Evolutionary conservation across 106 monocot species (phyloP).

Genomic region (Dendrobium huoshanense): DNA sequence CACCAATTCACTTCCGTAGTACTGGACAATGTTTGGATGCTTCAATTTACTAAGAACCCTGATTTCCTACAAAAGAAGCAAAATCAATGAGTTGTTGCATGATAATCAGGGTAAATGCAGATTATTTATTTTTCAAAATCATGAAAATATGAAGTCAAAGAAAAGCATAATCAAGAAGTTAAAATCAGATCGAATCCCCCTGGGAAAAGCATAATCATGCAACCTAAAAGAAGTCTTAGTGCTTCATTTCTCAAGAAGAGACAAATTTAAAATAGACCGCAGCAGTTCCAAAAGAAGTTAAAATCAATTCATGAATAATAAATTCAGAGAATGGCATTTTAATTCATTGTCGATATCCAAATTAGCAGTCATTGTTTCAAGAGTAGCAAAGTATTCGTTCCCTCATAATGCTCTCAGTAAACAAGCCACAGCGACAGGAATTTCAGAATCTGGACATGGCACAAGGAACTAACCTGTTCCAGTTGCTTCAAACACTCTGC

Average conservation of each 20-base stretch:
- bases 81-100: not conserved
- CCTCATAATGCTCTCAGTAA: not conserved
- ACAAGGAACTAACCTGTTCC: slow-evolving; percentile 60
- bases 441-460: not conserved
- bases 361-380: not conserved
- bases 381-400: not conserved
- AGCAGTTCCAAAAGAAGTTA: not conserved
- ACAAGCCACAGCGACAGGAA: not conserved
- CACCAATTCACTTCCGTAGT: slow-evolving; percentile 91
- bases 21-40: slow-evolving; percentile 94
- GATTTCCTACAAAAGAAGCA: slow-evolving; percentile 72
- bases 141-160: not conserved
- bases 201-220: not conserved
- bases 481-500: slow-evolving; percentile 81
- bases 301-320: not conserved
- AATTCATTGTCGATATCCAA: not conserved
- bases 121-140: not conserved
- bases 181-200: too few species aligned
- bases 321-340: not conserved
- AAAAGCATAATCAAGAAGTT: not conserved
- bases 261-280: not conserved
- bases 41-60: slow-evolving; percentile 86
- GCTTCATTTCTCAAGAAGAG: not conserved
- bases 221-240: not conserved
- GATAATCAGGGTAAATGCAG: not conserved